Evolutionary conservation across 345 rosid species (phyloP), one percentile per base, ranked within the genome.

Genomic region (Populus euphratica): DNA sequence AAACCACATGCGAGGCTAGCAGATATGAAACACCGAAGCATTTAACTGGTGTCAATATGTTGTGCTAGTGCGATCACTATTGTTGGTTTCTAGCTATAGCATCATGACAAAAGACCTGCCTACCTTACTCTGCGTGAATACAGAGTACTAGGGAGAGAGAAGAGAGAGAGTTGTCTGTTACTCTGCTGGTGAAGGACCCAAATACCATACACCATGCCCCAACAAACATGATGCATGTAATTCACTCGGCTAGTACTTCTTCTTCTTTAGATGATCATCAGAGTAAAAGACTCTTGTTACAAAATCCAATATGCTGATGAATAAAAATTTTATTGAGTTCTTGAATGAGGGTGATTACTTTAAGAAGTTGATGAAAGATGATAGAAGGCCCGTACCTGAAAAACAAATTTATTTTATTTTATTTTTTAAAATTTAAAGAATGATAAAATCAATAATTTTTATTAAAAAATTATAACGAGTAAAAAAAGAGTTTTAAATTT

Each of bases 1-100:
- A 73, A 76, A 61, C 64, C 69, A 80, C 86, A 84, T 76, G 81
- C 73, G 84, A 76, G 78, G 65, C 73, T 78, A 75, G 61, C 68
- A 29, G 16, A 63, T 12, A 0, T 8, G 29, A 49, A 23, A 63
- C 33, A 73, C 67, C 72, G n/a, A 61, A 69, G 69, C 39, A 36
- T 31, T 39, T 23, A 77, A 14, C n/a, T 72, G 74, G 67, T 41
- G 76, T 14, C 52, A 49, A 49, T 49, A 49, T 69, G 75, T 39
- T 78, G 61, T 80, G 69, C 41, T 17, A 73, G 33, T 59, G 73
- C 62, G 73, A 78, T 13, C 43, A 75, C 47, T 29, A 73, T 23
- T 43, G 77, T 43, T 64, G 61, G 43, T 2, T 43, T 63, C 27
- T 71, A 69, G 7, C 54, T 77, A 8, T 69, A 73, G 73, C 73